phyloP scores from a whole-genome alignment of 257 asterid genomes.

The Solanum medicagineum region DNA sequence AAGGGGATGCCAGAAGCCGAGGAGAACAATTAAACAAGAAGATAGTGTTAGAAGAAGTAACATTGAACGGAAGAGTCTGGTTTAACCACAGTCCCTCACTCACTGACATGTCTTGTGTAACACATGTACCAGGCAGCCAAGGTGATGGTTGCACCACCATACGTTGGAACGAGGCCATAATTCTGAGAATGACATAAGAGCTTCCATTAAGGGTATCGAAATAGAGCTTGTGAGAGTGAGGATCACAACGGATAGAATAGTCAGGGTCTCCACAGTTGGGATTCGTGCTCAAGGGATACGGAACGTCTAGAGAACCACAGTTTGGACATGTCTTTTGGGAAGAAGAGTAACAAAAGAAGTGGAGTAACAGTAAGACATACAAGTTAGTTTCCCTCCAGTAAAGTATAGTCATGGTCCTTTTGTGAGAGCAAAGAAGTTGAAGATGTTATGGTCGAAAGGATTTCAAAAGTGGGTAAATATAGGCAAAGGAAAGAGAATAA shows the following conservation, averaged over 20 bases:
- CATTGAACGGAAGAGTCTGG: constrained; percentile 27
- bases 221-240: constrained; percentile 20
- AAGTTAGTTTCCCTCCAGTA: neutral
- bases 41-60: constrained; percentile 27
- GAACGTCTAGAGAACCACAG: constrained; percentile 25
- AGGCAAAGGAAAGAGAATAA: constrained; percentile 17
- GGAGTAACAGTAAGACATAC: constrained; percentile 5
- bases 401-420: constrained; percentile 5
- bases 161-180: constrained; percentile 9
- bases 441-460: neutral
- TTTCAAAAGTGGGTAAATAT: constrained; percentile 9
- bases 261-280: constrained; percentile 19
- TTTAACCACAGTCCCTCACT: constrained; percentile 35
- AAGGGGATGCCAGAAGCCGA: constrained; percentile 31
- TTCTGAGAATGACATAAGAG: constrained; percentile 15
- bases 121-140: constrained; percentile 19
- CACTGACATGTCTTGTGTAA: constrained; percentile 19
- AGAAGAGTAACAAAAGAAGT: constrained; percentile 3
- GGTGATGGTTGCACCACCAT: constrained; percentile 38
- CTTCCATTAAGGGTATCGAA: constrained; percentile 32
- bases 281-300: constrained; percentile 31
- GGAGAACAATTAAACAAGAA: constrained; percentile 32
- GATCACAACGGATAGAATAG: constrained; percentile 26
- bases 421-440: neutral
- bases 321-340: constrained; percentile 27